Conservation (phyloP, 2,329 filamentous ascomycete species). For the Geosmithia flava region DNA sequence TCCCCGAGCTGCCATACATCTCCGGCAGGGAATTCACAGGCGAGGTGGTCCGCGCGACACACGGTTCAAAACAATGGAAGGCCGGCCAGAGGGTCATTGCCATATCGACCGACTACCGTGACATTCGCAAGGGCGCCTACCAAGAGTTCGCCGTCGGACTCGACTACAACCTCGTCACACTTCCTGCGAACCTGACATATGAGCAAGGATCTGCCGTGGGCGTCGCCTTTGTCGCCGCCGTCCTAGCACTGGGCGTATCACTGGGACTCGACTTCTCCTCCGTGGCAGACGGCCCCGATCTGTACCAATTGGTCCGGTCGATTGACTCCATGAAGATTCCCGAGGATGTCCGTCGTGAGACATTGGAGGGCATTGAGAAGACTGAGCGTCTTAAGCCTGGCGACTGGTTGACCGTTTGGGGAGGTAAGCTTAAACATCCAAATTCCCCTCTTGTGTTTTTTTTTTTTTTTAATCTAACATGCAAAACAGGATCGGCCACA, state of each 20-base stretch:
- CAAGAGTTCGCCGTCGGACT: constrained; percentile 57
- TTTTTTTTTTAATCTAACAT: no score
- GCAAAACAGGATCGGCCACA: constrained; percentile 47
- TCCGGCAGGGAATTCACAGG: constrained; percentile 61
- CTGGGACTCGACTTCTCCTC: constrained; percentile 52
- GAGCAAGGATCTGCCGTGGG: constrained; percentile 51
- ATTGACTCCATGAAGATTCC: constrained; percentile 39
- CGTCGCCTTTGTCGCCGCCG: constrained; percentile 60
- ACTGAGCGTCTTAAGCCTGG: constrained; percentile 42
- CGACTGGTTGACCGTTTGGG: constrained; percentile 67
- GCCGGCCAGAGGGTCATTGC: constrained; percentile 46
- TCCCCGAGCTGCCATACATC: constrained; percentile 55
- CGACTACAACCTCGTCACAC: constrained; percentile 50
- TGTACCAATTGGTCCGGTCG: constrained; percentile 35
- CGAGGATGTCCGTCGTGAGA: constrained; percentile 49
- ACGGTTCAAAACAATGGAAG: constrained; percentile 31
- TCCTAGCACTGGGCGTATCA: constrained; percentile 54
- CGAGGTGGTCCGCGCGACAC: constrained; percentile 35
- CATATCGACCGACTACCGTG: constrained; percentile 65
- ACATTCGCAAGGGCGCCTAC: constrained; percentile 58
- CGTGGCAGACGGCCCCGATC: constrained; percentile 43
- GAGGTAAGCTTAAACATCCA: constrained; percentile 29
- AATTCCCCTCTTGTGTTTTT: no score
- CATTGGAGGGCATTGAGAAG: constrained; percentile 38
- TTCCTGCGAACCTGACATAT: constrained; percentile 39